Conservation (phyloP, 225 moss, liverwort and hornwort genomes). For the Asterella californica region DNA sequence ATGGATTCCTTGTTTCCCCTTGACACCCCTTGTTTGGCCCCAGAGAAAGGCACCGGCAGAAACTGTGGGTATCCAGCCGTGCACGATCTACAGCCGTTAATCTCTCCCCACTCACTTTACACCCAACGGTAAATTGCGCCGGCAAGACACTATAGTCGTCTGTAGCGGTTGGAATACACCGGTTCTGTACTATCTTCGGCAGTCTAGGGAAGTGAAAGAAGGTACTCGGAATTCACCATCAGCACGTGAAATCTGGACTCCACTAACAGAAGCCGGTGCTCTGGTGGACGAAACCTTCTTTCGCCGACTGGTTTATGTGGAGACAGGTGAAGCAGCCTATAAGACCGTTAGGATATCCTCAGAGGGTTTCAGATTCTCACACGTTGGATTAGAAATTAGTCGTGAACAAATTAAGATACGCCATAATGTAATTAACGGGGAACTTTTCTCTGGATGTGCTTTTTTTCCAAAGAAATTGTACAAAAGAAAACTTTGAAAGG, state of each 20-base stretch:
- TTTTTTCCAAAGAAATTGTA: no score
- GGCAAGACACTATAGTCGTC: background rate
- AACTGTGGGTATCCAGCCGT: background rate
- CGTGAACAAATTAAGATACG: no score
- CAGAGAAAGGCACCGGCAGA: background rate
- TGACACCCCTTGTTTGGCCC: background rate
- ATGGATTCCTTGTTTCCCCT: background rate
- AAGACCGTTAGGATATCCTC: background rate
- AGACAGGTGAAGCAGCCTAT: background rate
- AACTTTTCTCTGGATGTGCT: no score
- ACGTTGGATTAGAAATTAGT: no score
- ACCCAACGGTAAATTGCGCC: conserved; percentile 4
- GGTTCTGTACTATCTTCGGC: background rate
- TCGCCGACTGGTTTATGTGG: background rate
- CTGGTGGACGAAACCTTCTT: background rate
- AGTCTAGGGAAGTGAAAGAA: background rate
- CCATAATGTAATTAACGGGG: no score
- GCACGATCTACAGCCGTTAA: conserved; percentile 1
- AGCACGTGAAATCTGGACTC: background rate
- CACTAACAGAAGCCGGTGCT: background rate
- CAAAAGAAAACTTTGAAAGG: no score
- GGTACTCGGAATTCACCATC: background rate
- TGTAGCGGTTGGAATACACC: background rate
- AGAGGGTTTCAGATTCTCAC: no score
- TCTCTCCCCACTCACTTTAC: background rate